Conservation (phyloP, 495 filamentous ascomycete species). For the Amphirosellinia nigrospora region DNA sequence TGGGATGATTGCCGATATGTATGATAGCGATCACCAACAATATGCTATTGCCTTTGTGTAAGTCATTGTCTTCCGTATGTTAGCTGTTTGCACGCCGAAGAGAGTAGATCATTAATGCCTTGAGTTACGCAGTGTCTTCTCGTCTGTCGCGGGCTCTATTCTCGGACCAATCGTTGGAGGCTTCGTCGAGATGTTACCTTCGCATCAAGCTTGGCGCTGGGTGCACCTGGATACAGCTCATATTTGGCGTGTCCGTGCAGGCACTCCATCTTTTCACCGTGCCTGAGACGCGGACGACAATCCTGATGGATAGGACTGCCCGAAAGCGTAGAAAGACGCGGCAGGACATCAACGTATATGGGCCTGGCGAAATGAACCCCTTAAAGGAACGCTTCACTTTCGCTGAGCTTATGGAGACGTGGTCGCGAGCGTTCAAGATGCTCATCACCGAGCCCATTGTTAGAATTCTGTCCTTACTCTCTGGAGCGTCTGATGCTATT, state of each 20-base stretch:
- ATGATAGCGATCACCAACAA: slow-evolving; percentile 73
- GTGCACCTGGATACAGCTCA: slow-evolving; percentile 82
- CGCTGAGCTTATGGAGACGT: slow-evolving; percentile 64
- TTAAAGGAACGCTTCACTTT: slow-evolving; percentile 58
- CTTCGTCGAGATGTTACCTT: slow-evolving; percentile 66
- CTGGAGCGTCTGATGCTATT: slow-evolving; percentile 79
- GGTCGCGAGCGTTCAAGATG: slow-evolving; percentile 78
- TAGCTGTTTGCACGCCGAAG: neutral
- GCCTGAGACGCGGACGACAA: slow-evolving; percentile 70
- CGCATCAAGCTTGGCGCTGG: slow-evolving; percentile 69
- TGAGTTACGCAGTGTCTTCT: slow-evolving; percentile 62
- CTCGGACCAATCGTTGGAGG: slow-evolving; percentile 83
- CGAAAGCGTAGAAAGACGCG: slow-evolving; percentile 65
- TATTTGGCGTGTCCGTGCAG: slow-evolving; percentile 71
- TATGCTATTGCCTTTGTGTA: slow-evolving; percentile 69
- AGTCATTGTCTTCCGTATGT: slow-evolving; percentile 9
- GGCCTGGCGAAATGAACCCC: slow-evolving; percentile 64
- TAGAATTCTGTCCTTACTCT: slow-evolving; percentile 70
- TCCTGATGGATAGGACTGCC: slow-evolving; percentile 70
- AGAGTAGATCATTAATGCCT: neutral
- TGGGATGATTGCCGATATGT: slow-evolving; percentile 84
- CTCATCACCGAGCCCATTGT: slow-evolving; percentile 80
- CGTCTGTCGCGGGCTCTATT: slow-evolving; percentile 75
- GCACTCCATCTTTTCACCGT: slow-evolving; percentile 70
- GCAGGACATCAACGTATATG: slow-evolving; percentile 62